These are phyloP conservation scores for Dictyostelium intermedium DNA, from an alignment of 78 protist genomes.

Conservation along the genomic window DNA sequence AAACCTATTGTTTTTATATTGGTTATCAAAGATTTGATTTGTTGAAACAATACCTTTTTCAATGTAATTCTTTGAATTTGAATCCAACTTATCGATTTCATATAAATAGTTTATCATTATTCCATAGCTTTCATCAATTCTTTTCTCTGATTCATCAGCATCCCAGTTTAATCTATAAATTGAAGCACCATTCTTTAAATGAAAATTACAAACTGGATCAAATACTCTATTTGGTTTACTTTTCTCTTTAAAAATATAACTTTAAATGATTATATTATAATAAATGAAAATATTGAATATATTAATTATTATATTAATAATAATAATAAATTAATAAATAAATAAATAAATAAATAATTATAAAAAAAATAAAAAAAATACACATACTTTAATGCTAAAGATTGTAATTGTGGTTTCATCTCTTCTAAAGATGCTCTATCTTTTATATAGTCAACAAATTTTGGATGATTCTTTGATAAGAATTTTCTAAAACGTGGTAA, in stretches of 20 bases:
- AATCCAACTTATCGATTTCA: not conserved
- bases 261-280: too few relatives aligned
- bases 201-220: constrained; percentile 78
- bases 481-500: constrained; percentile 50
- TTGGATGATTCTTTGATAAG: not conserved
- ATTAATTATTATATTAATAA: too few relatives aligned
- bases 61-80: constrained; percentile 18
- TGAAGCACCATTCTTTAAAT: constrained; percentile 69
- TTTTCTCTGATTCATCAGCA: constrained; percentile 35
- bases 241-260: constrained; percentile 45
- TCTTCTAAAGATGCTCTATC: not conserved
- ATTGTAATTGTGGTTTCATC: not conserved
- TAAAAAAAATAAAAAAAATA: not conserved
- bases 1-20: constrained; percentile 7
- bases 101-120: constrained; percentile 61
- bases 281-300: not conserved
- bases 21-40: not conserved
- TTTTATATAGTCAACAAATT: not conserved
- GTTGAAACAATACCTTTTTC: not conserved
- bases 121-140: constrained; percentile 58
- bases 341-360: not conserved
- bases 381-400: not conserved
- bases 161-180: constrained; percentile 69
- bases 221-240: constrained; percentile 28
- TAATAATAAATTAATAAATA: not conserved